Conservation (phyloP, 176 grass and related monocot genomes). For the Phragmites australis region DNA sequence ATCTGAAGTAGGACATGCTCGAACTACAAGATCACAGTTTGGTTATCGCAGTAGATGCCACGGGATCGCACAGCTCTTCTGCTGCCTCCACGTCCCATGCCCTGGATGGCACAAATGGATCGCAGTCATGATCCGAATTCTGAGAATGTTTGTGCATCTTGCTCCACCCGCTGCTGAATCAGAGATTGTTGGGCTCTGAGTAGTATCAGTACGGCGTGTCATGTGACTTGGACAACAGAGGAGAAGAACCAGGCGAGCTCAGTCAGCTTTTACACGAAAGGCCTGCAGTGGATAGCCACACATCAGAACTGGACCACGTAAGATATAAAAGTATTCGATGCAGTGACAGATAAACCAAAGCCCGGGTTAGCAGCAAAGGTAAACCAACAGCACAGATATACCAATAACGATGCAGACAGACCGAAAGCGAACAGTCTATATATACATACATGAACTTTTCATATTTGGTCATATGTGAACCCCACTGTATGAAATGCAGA, state of each 20-base stretch:
- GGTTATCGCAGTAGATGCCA: background rate
- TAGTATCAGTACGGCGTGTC: background rate
- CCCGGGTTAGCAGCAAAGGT: background rate
- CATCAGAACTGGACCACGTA: conserved; percentile 12
- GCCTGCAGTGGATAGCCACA: background rate
- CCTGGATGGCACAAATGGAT: background rate
- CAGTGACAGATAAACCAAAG: background rate
- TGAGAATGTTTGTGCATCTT: conserved; percentile 5
- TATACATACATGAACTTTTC: background rate
- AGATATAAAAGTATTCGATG: background rate
- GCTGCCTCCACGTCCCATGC: background rate
- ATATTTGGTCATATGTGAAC: background rate
- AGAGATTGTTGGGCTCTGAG: background rate
- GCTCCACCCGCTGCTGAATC: background rate
- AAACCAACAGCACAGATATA: background rate
- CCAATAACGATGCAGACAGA: background rate
- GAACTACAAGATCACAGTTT: background rate
- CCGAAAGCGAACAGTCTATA: background rate
- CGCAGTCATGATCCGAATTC: background rate
- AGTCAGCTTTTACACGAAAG: conserved; percentile 2
- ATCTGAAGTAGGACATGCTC: conserved; percentile 10
- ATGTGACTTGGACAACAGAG: background rate
- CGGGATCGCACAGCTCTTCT: background rate
- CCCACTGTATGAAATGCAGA: background rate
- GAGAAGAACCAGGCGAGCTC: background rate